phyloP scores from a whole-genome alignment of 140 eudicot species.

The Flaveria floridana region DNA sequence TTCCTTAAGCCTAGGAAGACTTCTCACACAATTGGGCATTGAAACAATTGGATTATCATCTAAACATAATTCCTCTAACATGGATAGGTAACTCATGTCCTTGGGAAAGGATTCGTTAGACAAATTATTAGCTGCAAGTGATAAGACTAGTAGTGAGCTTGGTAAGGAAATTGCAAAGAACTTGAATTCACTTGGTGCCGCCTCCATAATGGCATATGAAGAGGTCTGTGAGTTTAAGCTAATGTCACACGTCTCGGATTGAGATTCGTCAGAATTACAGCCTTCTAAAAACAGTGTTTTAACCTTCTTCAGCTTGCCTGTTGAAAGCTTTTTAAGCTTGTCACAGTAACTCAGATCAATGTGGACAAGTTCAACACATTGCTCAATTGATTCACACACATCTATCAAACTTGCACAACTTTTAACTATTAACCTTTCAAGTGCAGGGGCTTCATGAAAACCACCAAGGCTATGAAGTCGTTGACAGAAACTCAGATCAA shows the following conservation, averaged over 20 bases:
- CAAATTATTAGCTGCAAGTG: conserved; percentile 13
- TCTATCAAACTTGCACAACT: neutral
- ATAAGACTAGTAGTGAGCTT: conserved; percentile 6
- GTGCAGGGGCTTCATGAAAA: conserved; percentile 12
- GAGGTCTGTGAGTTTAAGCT: neutral
- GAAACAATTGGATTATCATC: neutral
- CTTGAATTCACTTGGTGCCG: neutral
- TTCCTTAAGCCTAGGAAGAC: neutral
- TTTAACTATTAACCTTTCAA: conserved; percentile 4
- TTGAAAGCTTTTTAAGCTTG: conserved; percentile 10
- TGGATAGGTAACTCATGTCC: neutral
- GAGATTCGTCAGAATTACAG: neutral
- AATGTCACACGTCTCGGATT: neutral
- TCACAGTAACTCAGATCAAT: conserved; percentile 5
- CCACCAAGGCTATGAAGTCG: neutral
- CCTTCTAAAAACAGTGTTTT: conserved; percentile 8
- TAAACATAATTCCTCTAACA: neutral
- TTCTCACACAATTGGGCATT: conserved; percentile 4
- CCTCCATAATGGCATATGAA: neutral
- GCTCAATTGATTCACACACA: conserved; percentile 10
- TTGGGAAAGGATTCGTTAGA: conserved; percentile 5
- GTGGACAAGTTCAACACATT: neutral
- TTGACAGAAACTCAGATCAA: conserved; percentile 10
- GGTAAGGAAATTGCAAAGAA: conserved; percentile 1
- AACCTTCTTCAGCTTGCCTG: neutral